Conservation (phyloP, 2,329 filamentous ascomycete species). For the Epichloe uncinata region DNA sequence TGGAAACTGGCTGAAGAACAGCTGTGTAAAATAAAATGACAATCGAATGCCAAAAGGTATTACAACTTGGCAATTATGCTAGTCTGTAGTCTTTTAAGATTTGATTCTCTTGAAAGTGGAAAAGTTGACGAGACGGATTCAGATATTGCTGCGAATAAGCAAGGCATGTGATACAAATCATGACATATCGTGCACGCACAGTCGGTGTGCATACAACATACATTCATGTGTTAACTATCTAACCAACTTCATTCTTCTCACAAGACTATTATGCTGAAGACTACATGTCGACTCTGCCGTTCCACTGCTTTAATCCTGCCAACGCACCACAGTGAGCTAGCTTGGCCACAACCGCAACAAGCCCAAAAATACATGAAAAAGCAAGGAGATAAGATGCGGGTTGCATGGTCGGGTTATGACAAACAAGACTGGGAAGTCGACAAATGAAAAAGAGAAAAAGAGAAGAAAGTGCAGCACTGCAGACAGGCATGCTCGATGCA, state of each 20-base stretch:
- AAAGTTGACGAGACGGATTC: no score
- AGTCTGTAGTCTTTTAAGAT: no score
- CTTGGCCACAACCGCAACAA: background rate
- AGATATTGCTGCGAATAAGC: no score
- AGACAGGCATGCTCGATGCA: slow-evolving; percentile 22
- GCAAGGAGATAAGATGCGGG: background rate
- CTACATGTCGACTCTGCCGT: background rate
- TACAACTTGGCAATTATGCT: background rate
- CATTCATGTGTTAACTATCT: background rate
- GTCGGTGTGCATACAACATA: background rate
- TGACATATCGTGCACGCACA: no score
- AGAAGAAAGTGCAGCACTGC: slow-evolving; percentile 10
- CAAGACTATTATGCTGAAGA: background rate
- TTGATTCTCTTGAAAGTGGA: no score
- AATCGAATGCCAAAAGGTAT: background rate
- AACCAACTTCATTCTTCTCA: background rate
- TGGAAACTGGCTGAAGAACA: background rate
- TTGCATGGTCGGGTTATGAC: background rate
- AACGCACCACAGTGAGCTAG: background rate
- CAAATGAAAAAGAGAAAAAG: slow-evolving; percentile 12
- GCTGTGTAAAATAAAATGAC: no score
- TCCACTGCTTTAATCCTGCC: background rate
- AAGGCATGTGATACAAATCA: no score
- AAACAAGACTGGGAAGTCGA: slow-evolving; percentile 7
- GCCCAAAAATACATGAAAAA: background rate